Base-by-base conservation (phyloP, 2,329 filamentous ascomycete species). In the Colletotrichum tabaci region DNA sequence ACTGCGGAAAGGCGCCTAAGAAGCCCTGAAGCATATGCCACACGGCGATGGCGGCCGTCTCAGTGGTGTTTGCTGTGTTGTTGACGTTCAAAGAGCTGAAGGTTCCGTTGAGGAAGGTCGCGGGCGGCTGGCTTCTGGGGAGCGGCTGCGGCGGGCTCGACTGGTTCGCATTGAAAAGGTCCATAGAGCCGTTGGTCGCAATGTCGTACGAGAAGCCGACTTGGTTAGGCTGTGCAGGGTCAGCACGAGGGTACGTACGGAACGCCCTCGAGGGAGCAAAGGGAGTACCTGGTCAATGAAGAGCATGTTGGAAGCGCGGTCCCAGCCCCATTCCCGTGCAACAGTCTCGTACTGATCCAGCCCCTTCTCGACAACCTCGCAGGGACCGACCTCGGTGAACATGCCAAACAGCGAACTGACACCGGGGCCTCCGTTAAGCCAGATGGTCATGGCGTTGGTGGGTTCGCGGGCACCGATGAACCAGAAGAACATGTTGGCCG, bases 201-300 rank as follows among this genome's bases (percentile, higher is more conserved):
- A 85, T 86, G 77, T 94, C 93, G 77, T 89, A 91, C 2, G 91
- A 93, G 74, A 92, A 91, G 35, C 90, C 89, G 60, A 94, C 89
- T 80, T 94, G 91, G 73, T 91, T 91, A 30, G 91, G 91, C 88
- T 94, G 77, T 3, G 75, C 8, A 77, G 75, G 65, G 78, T 79
- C 18, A 80, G 75, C 70, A 78, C 68, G 46, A 72, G 74, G 73
- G 74, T 74, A 58, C 73, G 74, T 75, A 57, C 74, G 76, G 74
- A 75, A 8, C 74, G 67, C 10, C 61, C 74, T 75, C 1, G 74
- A 74, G 42, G 74, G 76, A 26, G 76, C 38, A 5, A 74, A 61
- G 12, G 57, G 75, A 80, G 53, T 80, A 87, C 84, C 82, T 87
- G 87, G 76, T 88, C 87, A 69, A 91, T 87, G 77, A 88, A 91